Base-by-base conservation (phyloP, 352 stramenopile genomes). In the Phytopythium vexans region DNA sequence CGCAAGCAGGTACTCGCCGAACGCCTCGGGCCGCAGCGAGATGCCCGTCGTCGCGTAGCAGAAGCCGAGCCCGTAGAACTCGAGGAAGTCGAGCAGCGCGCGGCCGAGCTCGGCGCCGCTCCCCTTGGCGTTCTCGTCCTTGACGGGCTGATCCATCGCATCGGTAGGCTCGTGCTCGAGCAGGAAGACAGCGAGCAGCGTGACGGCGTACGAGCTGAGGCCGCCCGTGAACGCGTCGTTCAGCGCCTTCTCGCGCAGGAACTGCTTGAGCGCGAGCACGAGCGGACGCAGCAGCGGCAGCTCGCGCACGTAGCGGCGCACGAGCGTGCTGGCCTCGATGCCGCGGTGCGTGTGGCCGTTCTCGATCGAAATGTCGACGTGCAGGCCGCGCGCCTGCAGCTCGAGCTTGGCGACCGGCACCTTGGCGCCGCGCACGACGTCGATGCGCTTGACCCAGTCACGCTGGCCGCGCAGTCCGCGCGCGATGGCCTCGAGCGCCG, bases 171-270 rank as follows among this genome's bases (percentile, higher is more conserved):
- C 81, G 21, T 89, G 73, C 57, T 85, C 72, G 51, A 97, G 72
- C 42, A 95, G 52, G 54, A 88, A 94, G 3, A 93, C 68, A 6
- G 86, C 80, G 69, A 97, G 75, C 38, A 97, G 64, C 36, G 89
- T 74, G 8, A 96, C 66, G 9, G 85, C 84, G 63, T 97, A 97
- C 49, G 84, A 95, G 57, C 83, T 95, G 43, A 97, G 64, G 7
- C 89, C 86, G 15, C 89, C 88, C 1, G 84, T 94, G 64, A 95
- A 97, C 3, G 89, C 87, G 49, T 92, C 88, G 60, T 97, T 96
- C 1, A 97, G 68, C 6, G 82, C 82, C 37, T 95, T 94, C 36
- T 92, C 85, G 14, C 84, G 72, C 40, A 97, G 62, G 39, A 96
- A 84, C 48, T 94, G 79, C 66, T 95, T 89, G 43, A 97, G 48